phyloP scores from a whole-genome alignment of 164 flowering plant genomes.

The Vitis labrusca region DNA sequence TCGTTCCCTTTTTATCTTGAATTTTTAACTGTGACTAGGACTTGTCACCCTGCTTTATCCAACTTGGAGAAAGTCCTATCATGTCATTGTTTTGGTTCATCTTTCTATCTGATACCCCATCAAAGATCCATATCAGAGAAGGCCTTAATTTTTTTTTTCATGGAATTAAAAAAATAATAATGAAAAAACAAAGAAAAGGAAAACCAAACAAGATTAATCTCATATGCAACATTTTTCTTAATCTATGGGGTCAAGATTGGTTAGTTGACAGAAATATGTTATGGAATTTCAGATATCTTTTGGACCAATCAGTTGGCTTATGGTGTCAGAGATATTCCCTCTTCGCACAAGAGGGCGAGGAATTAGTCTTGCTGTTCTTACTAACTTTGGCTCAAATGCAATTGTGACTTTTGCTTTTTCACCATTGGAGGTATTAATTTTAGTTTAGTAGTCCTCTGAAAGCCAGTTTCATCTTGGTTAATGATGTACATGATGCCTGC shows the following conservation, averaged over 20 bases:
- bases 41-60: no score
- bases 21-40: no score
- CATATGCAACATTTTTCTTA: no score
- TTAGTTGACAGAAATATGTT: neutral
- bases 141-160: neutral
- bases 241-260: neutral
- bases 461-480: neutral
- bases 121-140: neutral
- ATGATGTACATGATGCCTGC: neutral
- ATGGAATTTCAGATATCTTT: constrained; percentile 69
- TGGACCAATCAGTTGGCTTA: constrained; percentile 96
- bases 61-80: neutral
- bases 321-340: constrained; percentile 97
- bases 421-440: constrained; percentile 69
- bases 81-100: neutral
- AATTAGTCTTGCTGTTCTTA: constrained; percentile 91
- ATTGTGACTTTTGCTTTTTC: constrained; percentile 89
- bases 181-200: no score
- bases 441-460: neutral
- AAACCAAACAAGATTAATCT: no score
- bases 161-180: no score
- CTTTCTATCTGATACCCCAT: neutral
- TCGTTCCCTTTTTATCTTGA: no score
- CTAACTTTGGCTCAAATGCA: constrained; percentile 93
- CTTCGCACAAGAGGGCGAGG: constrained; percentile 90